Evolutionary conservation across 176 grass and related monocot species (phyloP).

Genomic region (Bothriochloa decipiens): DNA sequence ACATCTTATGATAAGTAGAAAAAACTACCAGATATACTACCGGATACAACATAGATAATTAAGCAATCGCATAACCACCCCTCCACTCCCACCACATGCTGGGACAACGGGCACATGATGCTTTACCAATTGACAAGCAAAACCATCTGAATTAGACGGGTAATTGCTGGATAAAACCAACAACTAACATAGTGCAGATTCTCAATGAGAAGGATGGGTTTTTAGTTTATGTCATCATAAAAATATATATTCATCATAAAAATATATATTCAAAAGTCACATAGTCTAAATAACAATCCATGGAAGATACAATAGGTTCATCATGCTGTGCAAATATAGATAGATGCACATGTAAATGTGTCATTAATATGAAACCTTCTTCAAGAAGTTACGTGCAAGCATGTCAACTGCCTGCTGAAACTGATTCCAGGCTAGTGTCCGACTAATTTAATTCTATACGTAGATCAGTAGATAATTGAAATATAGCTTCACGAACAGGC

Average conservation of each 20-base stretch:
- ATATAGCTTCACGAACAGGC: constrained; percentile 37
- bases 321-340: constrained; percentile 1
- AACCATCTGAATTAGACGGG: neutral
- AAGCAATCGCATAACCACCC: neutral
- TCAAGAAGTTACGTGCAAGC: constrained; percentile 31
- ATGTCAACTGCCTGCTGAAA: constrained; percentile 21
- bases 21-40: constrained; percentile 10
- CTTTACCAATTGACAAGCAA: constrained; percentile 30
- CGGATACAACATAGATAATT: neutral
- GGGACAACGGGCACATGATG: constrained; percentile 13
- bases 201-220: constrained; percentile 16
- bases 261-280: neutral
- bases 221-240: neutral
- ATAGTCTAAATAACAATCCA: neutral
- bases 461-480: constrained; percentile 29
- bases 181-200: constrained; percentile 8
- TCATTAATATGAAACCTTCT: constrained; percentile 1
- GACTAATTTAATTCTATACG: constrained; percentile 30
- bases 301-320: constrained; percentile 1
- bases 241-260: neutral
- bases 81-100: neutral
- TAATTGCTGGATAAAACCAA: neutral
- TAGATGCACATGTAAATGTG: neutral
- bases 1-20: neutral
- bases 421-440: constrained; percentile 13